Percentiles rank a stretch among this genome's conserved stretches.
phyloP scores from a whole-genome alignment of 305 asterid species.

The Solanum hybrid region DNA sequence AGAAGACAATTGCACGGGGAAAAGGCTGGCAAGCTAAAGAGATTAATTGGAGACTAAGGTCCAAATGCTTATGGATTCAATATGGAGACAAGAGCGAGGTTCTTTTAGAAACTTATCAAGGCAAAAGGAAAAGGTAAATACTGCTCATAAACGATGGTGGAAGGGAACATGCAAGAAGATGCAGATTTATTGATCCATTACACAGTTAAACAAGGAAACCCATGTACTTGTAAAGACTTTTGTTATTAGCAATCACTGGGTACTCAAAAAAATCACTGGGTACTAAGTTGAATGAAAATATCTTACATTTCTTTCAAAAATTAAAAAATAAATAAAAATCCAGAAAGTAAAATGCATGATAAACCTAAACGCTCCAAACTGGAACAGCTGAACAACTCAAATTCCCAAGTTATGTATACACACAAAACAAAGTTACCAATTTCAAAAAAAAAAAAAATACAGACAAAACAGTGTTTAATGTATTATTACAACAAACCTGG shows the following conservation, averaged over 20 bases:
- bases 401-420: not conserved
- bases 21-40: not conserved
- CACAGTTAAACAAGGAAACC: not conserved
- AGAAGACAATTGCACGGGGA: not conserved
- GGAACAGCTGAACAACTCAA: constrained; percentile 12
- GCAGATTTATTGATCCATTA: not conserved
- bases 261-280: not conserved
- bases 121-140: not conserved
- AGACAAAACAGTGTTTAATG: not conserved
- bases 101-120: not conserved
- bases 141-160: not conserved
- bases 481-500: constrained; percentile 40
- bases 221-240: not conserved
- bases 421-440: not conserved
- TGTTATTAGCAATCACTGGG: not conserved
- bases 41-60: not conserved
- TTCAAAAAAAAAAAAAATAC: no score
- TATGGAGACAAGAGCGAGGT: not conserved
- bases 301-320: not conserved
- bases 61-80: not conserved
- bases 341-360: not conserved
- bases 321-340: not conserved
- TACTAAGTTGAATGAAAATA: not conserved
- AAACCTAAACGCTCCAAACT: not conserved
- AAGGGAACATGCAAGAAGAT: not conserved